Base-by-base conservation (phyloP, 371 early-diverging fungal genomes). In the Mucor plumbeus region DNA sequence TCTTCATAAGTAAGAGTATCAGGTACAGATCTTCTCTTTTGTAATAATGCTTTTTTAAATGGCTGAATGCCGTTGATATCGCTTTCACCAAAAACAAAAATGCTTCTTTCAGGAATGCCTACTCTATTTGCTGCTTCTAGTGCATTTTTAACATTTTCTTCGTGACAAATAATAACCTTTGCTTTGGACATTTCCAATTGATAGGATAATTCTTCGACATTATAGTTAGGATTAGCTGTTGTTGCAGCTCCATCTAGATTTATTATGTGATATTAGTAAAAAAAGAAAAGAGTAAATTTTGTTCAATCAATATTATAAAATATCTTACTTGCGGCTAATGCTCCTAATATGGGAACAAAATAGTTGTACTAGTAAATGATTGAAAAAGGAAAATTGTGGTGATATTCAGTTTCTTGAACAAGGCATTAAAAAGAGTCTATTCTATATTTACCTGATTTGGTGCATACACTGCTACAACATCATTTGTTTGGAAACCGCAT, bases 211-310 rank as follows among this genome's bases (percentile, higher is more conserved):
- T 96, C 96, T 41, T 84, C 81, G 1, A 83, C 76, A 0, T 87
- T 93, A 75, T 94, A 94, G 26, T 82, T 81, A 7, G 94, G 91
- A 63, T 94, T 96, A 31, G 89, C 91, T 15, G 90, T 82, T 1
- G 90, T 84, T 17, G 88, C 75, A 3, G 88, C 74, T 10, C 93
- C 93, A 11, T 84, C 66, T 65, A 41, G 10, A 33, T 47, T 6
- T 40, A 5, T 19, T n/a, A 33, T 4, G 26, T 26, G 3, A 38
- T 34, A 26, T 40, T 11, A 13, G 10, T 53, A n/a, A n/a, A n/a
- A n/a, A n/a, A n/a, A n/a, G n/a, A n/a, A n/a, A n/a, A n/a, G n/a
- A n/a, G n/a, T n/a, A 31, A 0, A 6, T 5, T 11, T 13, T 31
- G 53, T 9, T 11, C 31, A 31, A 13, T 26, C 9, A 31, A 21